phyloP scores from a whole-genome alignment of 2,329 filamentous ascomycete species.

The Microdochium bolleyi region DNA sequence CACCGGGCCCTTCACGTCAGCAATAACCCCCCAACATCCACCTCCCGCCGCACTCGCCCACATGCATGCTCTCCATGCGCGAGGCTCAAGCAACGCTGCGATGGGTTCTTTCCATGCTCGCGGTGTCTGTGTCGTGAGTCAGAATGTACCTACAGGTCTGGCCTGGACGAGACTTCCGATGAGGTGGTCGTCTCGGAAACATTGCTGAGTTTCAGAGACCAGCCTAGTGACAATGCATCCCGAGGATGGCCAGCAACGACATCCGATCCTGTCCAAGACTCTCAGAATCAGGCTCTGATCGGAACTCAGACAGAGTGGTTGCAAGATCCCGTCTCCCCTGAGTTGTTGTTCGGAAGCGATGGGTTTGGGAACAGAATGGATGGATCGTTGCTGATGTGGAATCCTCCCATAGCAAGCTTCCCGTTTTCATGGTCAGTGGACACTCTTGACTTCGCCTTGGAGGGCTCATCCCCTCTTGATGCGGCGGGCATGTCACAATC shows the following conservation, averaged over 20 bases:
- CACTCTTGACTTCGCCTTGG: background rate
- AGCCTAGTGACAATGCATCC: background rate
- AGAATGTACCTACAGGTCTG: background rate
- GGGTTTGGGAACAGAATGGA: background rate
- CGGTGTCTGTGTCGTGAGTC: background rate
- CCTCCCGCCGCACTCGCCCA: background rate
- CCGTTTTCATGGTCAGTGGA: background rate
- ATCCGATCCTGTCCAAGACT: background rate
- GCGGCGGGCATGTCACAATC: background rate
- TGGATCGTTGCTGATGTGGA: background rate
- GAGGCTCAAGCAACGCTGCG: background rate
- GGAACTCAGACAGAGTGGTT: background rate
- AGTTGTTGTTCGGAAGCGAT: background rate
- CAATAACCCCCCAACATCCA: background rate
- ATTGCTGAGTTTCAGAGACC: background rate
- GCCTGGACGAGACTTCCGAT: background rate
- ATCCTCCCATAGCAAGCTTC: background rate
- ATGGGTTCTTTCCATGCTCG: background rate
- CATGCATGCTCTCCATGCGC: background rate
- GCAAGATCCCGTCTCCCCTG: background rate
- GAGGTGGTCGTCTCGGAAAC: background rate
- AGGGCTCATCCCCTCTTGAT: background rate
- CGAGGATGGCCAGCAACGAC: background rate
- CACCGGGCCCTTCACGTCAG: background rate
- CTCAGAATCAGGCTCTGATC: background rate